These are phyloP conservation scores for Teratosphaeria zuluensis DNA, from an alignment of 2,329 filamentous ascomycete genomes.

Conservation along the genomic window DNA sequence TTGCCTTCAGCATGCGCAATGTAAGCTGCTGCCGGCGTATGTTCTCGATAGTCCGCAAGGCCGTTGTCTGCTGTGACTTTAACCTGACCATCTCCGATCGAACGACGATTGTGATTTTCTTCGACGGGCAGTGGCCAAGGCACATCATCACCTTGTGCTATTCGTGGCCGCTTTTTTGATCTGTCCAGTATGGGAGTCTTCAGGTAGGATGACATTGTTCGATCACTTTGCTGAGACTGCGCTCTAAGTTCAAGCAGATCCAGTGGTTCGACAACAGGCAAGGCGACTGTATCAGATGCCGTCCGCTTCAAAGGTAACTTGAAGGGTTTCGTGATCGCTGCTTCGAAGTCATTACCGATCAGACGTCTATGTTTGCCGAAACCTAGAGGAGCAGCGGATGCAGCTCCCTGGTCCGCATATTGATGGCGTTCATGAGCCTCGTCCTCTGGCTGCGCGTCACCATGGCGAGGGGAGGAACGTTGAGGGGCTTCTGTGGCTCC, in stretches of 20 bases:
- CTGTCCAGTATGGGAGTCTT: conserved; percentile 7
- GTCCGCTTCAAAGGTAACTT: conserved; percentile 2
- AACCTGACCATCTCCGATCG: background rate
- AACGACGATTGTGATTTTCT: background rate
- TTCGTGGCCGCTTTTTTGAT: background rate
- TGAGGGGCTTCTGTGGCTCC: background rate
- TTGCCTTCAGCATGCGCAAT: background rate
- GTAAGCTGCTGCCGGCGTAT: background rate
- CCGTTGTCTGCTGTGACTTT: background rate
- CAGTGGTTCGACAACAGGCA: background rate
- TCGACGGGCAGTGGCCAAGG: background rate
- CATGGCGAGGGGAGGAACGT: background rate
- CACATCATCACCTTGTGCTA: background rate
- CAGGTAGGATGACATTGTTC: conserved; percentile 17
- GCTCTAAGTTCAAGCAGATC: background rate
- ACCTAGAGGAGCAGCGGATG: background rate
- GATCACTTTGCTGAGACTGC: background rate
- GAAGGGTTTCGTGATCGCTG: conserved; percentile 3
- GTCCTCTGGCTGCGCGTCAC: background rate
- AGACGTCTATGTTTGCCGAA: background rate
- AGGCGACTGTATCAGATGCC: background rate
- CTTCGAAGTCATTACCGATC: background rate
- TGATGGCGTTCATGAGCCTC: background rate
- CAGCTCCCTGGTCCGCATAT: background rate
- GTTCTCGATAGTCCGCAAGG: background rate